Base-by-base conservation (phyloP, 164 flowering plant species). In the Liquidambar formosana region DNA sequence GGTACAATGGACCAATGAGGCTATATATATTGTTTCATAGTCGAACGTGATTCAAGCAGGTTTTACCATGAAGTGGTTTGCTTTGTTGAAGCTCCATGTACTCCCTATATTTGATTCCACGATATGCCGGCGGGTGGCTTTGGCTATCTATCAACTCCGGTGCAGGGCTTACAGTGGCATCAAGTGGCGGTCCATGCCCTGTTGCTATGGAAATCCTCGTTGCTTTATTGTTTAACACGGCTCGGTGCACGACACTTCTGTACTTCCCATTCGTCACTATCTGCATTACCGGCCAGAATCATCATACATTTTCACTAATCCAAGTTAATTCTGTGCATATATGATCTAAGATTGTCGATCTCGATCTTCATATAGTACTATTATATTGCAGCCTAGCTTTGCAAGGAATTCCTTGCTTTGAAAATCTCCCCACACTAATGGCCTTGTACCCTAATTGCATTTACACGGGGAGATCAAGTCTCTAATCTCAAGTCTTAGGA, bases 131-230 rank as follows among this genome's bases (percentile, higher is more conserved):
- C 0, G 66, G 49, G 6, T 44, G 56, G 21, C 43, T 21, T 48
- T 25, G 73, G 12, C 33, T 11, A 4, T 71, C 54, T 0, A 68
- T 43, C 48, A 82, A 49, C 66, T 82, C 73, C 4, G 63, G 69
- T 11, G 74, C 73, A 0, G 85, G 85, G 13, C 57, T 54, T 1
- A 79, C 80, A 4, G 73, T 51, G 0, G 63, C 68, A 21, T 82
- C 81, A 6, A 72, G 68, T 19, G 80, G 51, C 10, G 85, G 83
- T 46, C 81, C 83, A 22, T 70, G 65, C 1, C 74, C 61, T 0
- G 68, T 57, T n/a, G n/a, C 85, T 0, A 81, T 1, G 0, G 72
- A 75, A 8, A 79, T 67, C 59, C 82, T 75, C 1, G 79, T 76
- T 16, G 58, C 79, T 48, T 73, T 73, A 27, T 28, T 12, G 62